Evolutionary conservation across 345 rosid genomes (phyloP).

Genomic region (Rhizophora apiculata): DNA sequence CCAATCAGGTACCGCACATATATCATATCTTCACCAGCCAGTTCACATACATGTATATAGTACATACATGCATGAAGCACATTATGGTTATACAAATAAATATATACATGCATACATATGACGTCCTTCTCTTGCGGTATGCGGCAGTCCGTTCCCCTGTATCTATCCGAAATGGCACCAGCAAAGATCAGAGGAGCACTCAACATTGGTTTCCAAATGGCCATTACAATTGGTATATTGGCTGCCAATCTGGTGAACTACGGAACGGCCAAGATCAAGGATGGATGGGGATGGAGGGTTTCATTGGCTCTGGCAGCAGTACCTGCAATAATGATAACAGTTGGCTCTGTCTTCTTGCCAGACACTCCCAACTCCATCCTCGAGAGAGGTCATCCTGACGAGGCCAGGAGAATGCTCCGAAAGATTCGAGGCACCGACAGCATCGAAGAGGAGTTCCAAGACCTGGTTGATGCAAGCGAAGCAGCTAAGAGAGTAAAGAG

Average conservation of each 20-base stretch:
- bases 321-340: conserved; percentile 57
- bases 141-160: conserved; percentile 62
- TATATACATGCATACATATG: too few species aligned
- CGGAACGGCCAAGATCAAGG: conserved; percentile 44
- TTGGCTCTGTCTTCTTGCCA: conserved; percentile 63
- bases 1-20: conserved; percentile 55
- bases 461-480: conserved; percentile 53
- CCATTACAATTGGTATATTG: conserved; percentile 66
- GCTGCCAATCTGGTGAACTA: conserved; percentile 66
- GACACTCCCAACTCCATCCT: conserved; percentile 80
- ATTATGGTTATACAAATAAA: too few species aligned
- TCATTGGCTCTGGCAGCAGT: conserved; percentile 66
- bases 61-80: too few species aligned
- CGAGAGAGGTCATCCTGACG: conserved; percentile 57
- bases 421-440: conserved; percentile 51
- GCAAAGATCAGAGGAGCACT: conserved; percentile 69
- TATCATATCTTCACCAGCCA: too few species aligned
- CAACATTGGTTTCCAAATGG: conserved; percentile 75
- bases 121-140: neutral
- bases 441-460: conserved; percentile 62
- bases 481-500: conserved; percentile 53
- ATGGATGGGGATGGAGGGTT: conserved; percentile 73
- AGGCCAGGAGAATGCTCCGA: conserved; percentile 54
- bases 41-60: too few species aligned
- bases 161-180: conserved; percentile 83